Conservation (phyloP, 208 protist genomes). For the Trypanosoma boissoni region DNA sequence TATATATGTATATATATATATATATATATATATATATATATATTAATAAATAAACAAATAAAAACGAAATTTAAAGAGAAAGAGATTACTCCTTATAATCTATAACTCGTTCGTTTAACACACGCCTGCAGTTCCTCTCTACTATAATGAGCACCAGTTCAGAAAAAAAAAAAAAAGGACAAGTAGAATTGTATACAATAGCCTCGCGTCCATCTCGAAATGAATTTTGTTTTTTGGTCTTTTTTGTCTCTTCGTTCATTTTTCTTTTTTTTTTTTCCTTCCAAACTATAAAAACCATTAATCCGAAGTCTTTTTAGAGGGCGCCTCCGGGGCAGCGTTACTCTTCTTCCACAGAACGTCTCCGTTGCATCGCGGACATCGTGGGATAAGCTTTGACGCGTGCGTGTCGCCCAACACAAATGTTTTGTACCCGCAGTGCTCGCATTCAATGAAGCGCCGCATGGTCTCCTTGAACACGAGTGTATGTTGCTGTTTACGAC, state of each 20-base stretch:
- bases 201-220: no score
- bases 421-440: constrained; percentile 73
- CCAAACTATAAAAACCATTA: neutral
- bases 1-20: neutral
- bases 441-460: constrained; percentile 70
- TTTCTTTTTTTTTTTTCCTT: neutral
- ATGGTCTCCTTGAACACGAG: constrained; percentile 40
- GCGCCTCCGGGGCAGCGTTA: constrained; percentile 52
- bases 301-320: neutral
- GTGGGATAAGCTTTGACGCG: constrained; percentile 52
- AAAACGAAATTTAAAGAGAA: neutral
- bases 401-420: constrained; percentile 60
- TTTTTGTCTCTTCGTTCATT: neutral
- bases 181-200: no score
- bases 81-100: no score
- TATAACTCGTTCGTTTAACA: no score
- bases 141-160: no score
- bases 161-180: no score
- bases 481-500: constrained; percentile 47
- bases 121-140: no score
- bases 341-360: constrained; percentile 41
- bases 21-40: neutral
- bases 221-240: no score
- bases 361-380: constrained; percentile 63
- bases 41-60: neutral